These are phyloP conservation scores for Cryptomeria japonica DNA, from an alignment of 75 land plant genomes.

Conservation along the genomic window DNA sequence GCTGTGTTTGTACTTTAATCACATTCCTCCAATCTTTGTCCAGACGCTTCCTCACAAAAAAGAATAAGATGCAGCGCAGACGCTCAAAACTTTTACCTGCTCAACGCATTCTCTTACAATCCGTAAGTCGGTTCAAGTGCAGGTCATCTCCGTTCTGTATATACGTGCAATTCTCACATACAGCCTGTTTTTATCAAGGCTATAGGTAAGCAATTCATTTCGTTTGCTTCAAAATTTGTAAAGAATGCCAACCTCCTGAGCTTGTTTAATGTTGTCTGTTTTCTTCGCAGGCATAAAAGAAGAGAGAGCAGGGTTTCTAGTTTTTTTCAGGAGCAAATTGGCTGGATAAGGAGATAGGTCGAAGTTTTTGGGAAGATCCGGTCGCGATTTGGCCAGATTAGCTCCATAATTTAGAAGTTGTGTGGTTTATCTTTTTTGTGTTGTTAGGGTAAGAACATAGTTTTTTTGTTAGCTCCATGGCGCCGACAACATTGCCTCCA, in stretches of 20 bases:
- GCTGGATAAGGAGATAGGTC: not conserved
- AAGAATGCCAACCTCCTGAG: no score
- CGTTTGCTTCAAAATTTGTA: not conserved
- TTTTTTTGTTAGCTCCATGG: not conserved
- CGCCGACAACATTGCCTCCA: not conserved
- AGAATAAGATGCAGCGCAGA: not conserved
- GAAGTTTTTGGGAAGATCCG: not conserved
- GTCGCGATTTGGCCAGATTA: not conserved
- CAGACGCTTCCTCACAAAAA: not conserved
- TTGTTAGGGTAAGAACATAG: not conserved
- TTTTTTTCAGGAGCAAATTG: not conserved
- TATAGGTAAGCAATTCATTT: not conserved
- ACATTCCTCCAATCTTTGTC: not conserved
- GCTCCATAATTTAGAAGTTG: not conserved
- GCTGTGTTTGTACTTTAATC: not conserved
- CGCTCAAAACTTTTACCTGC: not conserved
- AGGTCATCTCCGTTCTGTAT: no score
- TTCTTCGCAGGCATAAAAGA: not conserved
- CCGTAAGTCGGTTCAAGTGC: not conserved
- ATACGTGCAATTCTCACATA: not conserved
- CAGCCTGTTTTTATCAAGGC: not conserved
- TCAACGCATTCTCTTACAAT: not conserved
- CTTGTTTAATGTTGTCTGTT: not conserved
- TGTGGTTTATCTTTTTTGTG: not conserved
- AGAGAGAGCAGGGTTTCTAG: not conserved